Percentiles rank a stretch among this genome's conserved stretches.
Evolutionary conservation across 495 filamentous ascomycete genomes (phyloP).

Genomic region (Penicillium lagena): DNA sequence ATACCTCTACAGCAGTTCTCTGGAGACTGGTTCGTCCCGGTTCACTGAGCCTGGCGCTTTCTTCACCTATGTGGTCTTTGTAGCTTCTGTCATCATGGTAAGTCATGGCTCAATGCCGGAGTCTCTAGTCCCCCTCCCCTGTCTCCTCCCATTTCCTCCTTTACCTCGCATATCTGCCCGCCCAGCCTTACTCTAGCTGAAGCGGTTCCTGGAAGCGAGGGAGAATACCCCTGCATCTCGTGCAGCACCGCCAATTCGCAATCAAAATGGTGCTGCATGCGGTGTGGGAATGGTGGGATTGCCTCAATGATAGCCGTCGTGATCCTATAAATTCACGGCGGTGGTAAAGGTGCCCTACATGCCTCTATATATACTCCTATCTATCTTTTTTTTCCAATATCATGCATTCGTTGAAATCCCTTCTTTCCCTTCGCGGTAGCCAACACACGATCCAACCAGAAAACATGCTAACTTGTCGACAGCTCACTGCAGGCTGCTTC

Average conservation of each 20-base stretch:
- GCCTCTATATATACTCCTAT: conserved; percentile 15
- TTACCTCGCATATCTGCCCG: conserved; percentile 93
- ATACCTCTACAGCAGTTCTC: conserved; percentile 56
- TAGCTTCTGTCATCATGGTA: conserved; percentile 55
- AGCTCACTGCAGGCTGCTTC: conserved; percentile 45
- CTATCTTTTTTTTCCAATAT: conserved; percentile 15
- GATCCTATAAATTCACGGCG: conserved; percentile 54
- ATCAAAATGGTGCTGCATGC: conserved; percentile 58
- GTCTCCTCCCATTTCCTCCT: conserved; percentile 3
- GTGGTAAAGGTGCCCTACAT: conserved; percentile 93
- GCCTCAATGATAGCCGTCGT: conserved; percentile 74
- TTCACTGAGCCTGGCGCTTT: conserved; percentile 63
- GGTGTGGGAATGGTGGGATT: conserved; percentile 88
- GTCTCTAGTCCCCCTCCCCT: too few species aligned
- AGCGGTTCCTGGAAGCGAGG: conserved; percentile 98
- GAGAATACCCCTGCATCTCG: conserved; percentile 83
- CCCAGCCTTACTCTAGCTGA: conserved; percentile 74
- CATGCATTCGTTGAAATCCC: conserved; percentile 10
- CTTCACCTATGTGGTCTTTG: conserved; percentile 59
- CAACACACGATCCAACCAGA: conserved; percentile 1
- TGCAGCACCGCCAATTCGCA: conserved; percentile 71
- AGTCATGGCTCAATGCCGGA: conserved; percentile 23
- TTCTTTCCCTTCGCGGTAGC: conserved; percentile 12
- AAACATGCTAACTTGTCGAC: conserved; percentile 18
- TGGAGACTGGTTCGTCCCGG: conserved; percentile 54